These are phyloP conservation scores for Hypholoma sublateritium DNA, from an alignment of 768 basidiomycete species.

Conservation along the genomic window DNA sequence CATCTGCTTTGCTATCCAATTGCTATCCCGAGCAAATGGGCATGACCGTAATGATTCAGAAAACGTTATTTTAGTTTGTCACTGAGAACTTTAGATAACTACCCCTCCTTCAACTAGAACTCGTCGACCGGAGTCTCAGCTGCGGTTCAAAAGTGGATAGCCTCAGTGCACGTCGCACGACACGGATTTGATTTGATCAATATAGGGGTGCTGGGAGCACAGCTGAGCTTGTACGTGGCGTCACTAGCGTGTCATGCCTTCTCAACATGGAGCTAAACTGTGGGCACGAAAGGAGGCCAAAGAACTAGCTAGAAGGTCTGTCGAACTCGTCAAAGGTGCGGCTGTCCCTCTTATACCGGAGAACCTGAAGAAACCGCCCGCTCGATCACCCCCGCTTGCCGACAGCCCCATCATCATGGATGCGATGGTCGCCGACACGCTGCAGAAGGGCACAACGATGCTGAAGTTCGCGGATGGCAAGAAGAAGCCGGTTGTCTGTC, in stretches of 20 bases:
- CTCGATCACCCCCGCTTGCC: slow-evolving; percentile 8
- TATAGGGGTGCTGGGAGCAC: background rate
- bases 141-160: background rate
- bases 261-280: slow-evolving; percentile 23
- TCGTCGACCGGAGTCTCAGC: no score
- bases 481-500: slow-evolving; percentile 65
- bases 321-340: slow-evolving; percentile 23
- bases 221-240: background rate
- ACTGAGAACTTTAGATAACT: no score
- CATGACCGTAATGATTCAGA: no score
- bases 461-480: slow-evolving; percentile 79
- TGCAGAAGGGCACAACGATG: slow-evolving; percentile 67
- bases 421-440: slow-evolving; percentile 46
- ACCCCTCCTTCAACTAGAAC: no score
- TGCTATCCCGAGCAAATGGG: no score
- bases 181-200: background rate
- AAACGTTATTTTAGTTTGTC: no score
- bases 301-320: slow-evolving; percentile 24
- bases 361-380: slow-evolving; percentile 5
- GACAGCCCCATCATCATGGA: slow-evolving; percentile 27
- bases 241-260: slow-evolving; percentile 15
- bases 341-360: slow-evolving; percentile 1
- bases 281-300: slow-evolving; percentile 27
- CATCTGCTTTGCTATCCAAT: no score
- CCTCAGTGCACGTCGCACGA: no score